Evolutionary conservation across 2,329 filamentous ascomycete genomes (phyloP).

Genomic region (Macrophomina tecta): DNA sequence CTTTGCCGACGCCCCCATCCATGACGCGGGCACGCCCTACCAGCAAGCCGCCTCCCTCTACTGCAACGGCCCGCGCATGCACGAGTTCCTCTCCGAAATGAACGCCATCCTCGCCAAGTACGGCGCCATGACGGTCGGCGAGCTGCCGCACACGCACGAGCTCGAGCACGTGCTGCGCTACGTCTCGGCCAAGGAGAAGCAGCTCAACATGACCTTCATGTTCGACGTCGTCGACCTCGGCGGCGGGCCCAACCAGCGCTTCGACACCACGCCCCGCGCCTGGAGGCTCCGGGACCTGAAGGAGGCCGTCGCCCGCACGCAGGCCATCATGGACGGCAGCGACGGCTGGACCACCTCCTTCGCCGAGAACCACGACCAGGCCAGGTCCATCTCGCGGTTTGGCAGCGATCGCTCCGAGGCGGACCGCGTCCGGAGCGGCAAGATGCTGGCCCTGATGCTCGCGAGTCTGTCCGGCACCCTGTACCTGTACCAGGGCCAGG

Average conservation of each 20-base stretch:
- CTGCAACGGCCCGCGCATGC: slow-evolving; percentile 72
- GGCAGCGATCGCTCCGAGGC: slow-evolving; percentile 52
- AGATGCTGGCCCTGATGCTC: slow-evolving; percentile 61
- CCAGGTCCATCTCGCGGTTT: slow-evolving; percentile 61
- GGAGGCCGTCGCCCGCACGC: slow-evolving; percentile 52
- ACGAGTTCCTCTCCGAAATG: slow-evolving; percentile 73
- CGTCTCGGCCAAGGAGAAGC: slow-evolving; percentile 62
- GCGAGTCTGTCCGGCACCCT: slow-evolving; percentile 59
- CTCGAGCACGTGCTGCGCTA: slow-evolving; percentile 64
- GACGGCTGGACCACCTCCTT: slow-evolving; percentile 64
- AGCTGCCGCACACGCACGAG: slow-evolving; percentile 69
- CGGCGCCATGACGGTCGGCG: slow-evolving; percentile 73
- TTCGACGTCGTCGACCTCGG: slow-evolving; percentile 65
- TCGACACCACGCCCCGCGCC: not conserved
- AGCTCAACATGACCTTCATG: slow-evolving; percentile 74
- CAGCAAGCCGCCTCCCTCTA: slow-evolving; percentile 56
- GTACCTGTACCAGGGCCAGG: slow-evolving; percentile 67
- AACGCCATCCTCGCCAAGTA: slow-evolving; percentile 63
- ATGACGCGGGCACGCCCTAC: slow-evolving; percentile 29
- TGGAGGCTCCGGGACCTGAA: slow-evolving; percentile 54
- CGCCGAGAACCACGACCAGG: slow-evolving; percentile 69
- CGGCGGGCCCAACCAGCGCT: not conserved
- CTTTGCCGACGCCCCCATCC: slow-evolving; percentile 28
- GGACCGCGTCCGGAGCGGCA: slow-evolving; percentile 54
- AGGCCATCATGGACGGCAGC: slow-evolving; percentile 54